Conservation (phyloP, 352 stramenopile species). For the Globisporangium camurandrum region DNA sequence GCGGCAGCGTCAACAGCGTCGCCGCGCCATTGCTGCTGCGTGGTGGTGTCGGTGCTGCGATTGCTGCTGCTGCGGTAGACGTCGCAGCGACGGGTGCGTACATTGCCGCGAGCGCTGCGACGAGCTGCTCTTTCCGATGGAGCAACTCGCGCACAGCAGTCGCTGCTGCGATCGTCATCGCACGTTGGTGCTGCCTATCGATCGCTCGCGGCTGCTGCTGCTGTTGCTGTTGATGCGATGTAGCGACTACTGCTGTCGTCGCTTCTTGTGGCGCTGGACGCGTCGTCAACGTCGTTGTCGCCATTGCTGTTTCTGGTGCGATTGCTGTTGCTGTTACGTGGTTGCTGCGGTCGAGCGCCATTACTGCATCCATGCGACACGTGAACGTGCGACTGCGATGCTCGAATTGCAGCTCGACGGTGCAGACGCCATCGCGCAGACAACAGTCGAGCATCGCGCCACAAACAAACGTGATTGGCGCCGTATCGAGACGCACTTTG, state of each 20-base stretch:
- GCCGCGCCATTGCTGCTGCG: conserved; percentile 11
- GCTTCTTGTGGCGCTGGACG: no score
- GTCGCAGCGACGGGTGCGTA: conserved; percentile 21
- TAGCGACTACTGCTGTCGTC: conserved; percentile 5
- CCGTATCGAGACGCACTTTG: conserved; percentile 27
- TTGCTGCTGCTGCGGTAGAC: neutral
- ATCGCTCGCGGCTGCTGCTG: neutral
- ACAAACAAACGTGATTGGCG: conserved; percentile 25
- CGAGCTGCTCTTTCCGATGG: conserved; percentile 65
- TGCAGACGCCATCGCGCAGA: conserved; percentile 21
- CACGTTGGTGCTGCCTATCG: conserved; percentile 10
- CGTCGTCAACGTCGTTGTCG: no score
- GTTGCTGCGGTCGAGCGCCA: conserved; percentile 30
- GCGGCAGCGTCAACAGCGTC: conserved; percentile 12
- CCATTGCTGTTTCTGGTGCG: no score
- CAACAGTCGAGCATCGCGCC: conserved; percentile 25
- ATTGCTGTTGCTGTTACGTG: no score
- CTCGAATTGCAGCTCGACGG: conserved; percentile 20
- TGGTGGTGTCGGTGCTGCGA: neutral
- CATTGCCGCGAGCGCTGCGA: conserved; percentile 35
- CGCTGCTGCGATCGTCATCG: conserved; percentile 35
- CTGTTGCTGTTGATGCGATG: conserved; percentile 4
- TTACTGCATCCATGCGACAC: conserved; percentile 43
- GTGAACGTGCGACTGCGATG: conserved; percentile 11
- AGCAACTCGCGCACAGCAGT: conserved; percentile 51